phyloP scores from a whole-genome alignment of 1,139 yeast genomes.

The Hanseniaspora uvarum region DNA sequence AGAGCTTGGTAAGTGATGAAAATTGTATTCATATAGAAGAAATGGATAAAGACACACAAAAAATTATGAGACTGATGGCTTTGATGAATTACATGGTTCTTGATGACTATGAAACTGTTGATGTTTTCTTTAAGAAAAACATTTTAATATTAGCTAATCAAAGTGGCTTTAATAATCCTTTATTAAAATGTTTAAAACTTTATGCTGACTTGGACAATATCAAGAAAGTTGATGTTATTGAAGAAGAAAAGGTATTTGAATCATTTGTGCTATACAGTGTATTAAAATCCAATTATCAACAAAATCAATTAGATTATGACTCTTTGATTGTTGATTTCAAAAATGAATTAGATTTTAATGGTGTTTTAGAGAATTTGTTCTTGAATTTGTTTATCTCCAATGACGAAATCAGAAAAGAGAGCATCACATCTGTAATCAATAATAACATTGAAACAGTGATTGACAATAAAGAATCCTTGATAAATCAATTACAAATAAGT shows the following conservation, averaged over 20 bases:
- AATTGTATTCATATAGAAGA: background rate
- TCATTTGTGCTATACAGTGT: background rate
- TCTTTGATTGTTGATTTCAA: background rate
- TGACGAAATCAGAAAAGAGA: background rate
- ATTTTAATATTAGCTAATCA: background rate
- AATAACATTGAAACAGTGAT: constrained; percentile 1
- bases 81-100: background rate
- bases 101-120: background rate
- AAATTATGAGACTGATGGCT: background rate
- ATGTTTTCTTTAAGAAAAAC: background rate
- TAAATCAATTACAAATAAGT: background rate
- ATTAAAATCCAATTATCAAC: background rate
- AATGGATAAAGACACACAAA: background rate
- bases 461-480: background rate
- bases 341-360: background rate
- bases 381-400: background rate
- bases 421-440: background rate
- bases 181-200: background rate
- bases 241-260: background rate
- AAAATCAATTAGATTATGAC: background rate
- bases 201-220: background rate
- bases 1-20: background rate
- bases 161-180: background rate
- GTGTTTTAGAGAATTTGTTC: constrained; percentile 1
- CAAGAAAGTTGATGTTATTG: background rate